These are phyloP conservation scores for Cladosporium phlei DNA, from an alignment of 2,329 filamentous ascomycete species.

Conservation along the genomic window DNA sequence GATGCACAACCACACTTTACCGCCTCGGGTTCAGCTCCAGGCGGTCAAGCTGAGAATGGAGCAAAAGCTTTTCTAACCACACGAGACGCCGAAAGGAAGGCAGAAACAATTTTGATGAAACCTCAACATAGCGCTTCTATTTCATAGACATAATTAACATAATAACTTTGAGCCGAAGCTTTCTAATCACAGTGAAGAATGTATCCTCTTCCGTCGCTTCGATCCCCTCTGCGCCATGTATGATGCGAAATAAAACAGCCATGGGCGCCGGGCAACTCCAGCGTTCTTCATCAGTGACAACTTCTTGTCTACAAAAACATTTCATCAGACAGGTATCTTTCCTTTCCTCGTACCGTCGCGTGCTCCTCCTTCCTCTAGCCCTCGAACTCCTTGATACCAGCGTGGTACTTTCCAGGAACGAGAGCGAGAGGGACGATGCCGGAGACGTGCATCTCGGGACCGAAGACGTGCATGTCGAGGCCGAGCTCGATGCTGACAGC, in stretches of 20 bases:
- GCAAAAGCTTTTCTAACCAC: no score
- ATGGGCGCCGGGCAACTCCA: constrained; percentile 6
- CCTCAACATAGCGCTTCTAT: constrained; percentile 5
- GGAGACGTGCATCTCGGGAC: constrained; percentile 80
- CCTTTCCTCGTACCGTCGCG: no score
- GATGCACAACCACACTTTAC: no score
- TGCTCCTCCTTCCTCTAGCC: constrained; percentile 32
- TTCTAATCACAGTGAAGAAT: constrained; percentile 2
- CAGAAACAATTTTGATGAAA: neutral
- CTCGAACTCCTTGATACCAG: constrained; percentile 58
- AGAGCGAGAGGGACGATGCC: constrained; percentile 95
- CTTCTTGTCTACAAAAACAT: neutral
- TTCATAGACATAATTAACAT: constrained; percentile 9
- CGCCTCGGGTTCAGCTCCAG: no score
- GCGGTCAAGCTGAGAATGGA: no score
- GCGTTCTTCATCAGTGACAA: constrained; percentile 4
- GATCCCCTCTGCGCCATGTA: constrained; percentile 1
- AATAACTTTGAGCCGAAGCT: constrained; percentile 1
- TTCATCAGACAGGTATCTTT: neutral
- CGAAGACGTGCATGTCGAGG: constrained; percentile 88
- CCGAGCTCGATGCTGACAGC: constrained; percentile 87
- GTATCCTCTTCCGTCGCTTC: neutral
- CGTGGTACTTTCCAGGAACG: constrained; percentile 52
- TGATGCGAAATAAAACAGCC: neutral
- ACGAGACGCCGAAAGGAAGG: no score